A percentile compares a stretch with the other conserved stretches of the same genome.
phyloP scores from a whole-genome alignment of 2,329 filamentous ascomycete species.

The Penicillium verrucosum region DNA sequence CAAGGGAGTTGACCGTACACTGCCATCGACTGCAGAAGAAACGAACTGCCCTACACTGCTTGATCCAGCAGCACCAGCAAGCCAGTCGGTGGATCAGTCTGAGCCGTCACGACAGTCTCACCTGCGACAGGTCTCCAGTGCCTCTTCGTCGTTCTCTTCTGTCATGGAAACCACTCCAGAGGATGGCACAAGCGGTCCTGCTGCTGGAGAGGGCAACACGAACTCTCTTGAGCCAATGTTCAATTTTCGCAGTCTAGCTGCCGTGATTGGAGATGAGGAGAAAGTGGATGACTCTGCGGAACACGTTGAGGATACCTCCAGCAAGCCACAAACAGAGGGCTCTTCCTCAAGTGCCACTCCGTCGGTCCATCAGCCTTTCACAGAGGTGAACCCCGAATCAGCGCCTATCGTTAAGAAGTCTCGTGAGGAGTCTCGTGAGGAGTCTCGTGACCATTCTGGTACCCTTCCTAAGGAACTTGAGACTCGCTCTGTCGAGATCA shows the following conservation, averaged over 20 bases:
- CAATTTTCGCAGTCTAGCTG: conserved; percentile 83
- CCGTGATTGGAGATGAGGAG: conserved; percentile 71
- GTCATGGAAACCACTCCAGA: conserved; percentile 59
- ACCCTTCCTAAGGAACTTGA: conserved; percentile 37
- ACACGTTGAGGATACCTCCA: conserved; percentile 37
- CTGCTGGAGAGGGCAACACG: conserved; percentile 47
- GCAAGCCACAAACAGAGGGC: conserved; percentile 21
- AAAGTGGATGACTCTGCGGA: conserved; percentile 39
- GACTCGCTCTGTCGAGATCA: conserved; percentile 37
- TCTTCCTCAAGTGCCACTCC: conserved; percentile 19
- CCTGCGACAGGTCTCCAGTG: conserved; percentile 78
- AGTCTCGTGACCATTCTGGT: conserved; percentile 17
- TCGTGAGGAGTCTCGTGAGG: neutral
- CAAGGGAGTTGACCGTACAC: conserved; percentile 63
- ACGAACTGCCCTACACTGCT: conserved; percentile 6
- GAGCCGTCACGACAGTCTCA: conserved; percentile 64
- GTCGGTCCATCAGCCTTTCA: conserved; percentile 13
- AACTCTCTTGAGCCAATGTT: conserved; percentile 72
- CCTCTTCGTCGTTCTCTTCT: conserved; percentile 79
- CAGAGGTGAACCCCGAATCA: conserved; percentile 12
- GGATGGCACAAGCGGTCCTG: conserved; percentile 46
- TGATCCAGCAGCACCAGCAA: conserved; percentile 2
- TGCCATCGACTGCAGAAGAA: conserved; percentile 25
- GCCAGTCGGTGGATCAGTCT: conserved; percentile 30
- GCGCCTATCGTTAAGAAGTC: neutral